Evolutionary conservation across 2,329 filamentous ascomycete species (phyloP), one percentile per base, ranked within the genome.

Genomic region (Alternaria infectoria): DNA sequence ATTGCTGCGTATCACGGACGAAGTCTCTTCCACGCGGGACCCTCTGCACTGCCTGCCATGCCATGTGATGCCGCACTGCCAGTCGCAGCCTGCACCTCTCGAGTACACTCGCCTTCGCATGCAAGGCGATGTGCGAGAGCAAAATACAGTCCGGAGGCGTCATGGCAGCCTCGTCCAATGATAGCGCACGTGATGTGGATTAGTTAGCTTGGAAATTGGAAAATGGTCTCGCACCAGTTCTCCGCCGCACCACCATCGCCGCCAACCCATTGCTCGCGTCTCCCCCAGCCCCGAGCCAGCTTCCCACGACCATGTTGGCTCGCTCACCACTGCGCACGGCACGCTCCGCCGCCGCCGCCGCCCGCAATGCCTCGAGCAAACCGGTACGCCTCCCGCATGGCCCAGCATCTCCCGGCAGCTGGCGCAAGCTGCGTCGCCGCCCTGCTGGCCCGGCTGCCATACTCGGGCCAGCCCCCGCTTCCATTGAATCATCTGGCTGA

Each of bases 271-370:
- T 75, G 73, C 73, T 69, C 71, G 72, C 73, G 72, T 69, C 73
- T 65, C 67, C 69, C 69, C 69, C 66, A 71, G 73, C 74, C 70
- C 67, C 71, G 77, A 74, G 78, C 77, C 79, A 78, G 74, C 78
- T 75, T 74, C 73, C 72, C 69, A 71, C 69, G 87, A 91, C 83
- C 82, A 97, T 98, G 95, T 90, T 97, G 88, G 91, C 93, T 86
- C 92, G 93, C 88, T 93, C 93, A 85, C 89, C 89, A 85, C 86
- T 96, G 88, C 93, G 93, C 87, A 90, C 92, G 83, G 88, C 91
- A 89, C 93, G 93, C 89, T 88, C 91, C 80, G 87, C 93, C 86
- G 91, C 90, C 86, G 87, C 90, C 83, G 88, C 90, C 90, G 90
- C 93, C 93, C 87, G 89, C 84, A 83, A 79, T 82, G 80, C 80